Percentiles rank a stretch among this genome's conserved stretches.
These are phyloP conservation scores for Xylaria sp. DNA, from an alignment of 2,329 filamentous ascomycete genomes.

Conservation along the genomic window DNA sequence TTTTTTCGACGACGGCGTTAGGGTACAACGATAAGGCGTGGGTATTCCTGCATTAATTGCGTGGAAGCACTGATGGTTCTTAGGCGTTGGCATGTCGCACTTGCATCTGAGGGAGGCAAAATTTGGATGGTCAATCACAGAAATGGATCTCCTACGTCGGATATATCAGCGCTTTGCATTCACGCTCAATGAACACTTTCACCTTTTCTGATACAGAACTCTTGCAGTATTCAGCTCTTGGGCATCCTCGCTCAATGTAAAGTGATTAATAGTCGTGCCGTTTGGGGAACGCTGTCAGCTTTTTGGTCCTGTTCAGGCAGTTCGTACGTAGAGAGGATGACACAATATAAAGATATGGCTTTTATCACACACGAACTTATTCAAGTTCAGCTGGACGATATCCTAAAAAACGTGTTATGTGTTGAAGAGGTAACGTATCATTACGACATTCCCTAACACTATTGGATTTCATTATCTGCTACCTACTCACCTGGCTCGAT, in stretches of 20 bases:
- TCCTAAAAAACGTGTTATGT: neutral
- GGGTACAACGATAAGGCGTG: conserved; percentile 15
- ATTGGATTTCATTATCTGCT: neutral
- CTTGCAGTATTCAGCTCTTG: neutral
- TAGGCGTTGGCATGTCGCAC: conserved; percentile 36
- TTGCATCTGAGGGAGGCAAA: conserved; percentile 34
- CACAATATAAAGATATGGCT: neutral
- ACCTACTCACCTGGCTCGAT: too few species aligned
- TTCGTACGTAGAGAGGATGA: neutral
- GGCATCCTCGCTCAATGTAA: neutral
- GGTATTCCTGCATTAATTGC: conserved; percentile 16
- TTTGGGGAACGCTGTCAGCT: neutral
- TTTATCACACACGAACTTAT: neutral
- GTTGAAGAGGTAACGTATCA: neutral
- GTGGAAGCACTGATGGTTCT: conserved; percentile 10
- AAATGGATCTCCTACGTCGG: conserved; percentile 9
- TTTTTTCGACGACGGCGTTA: conserved; percentile 28
- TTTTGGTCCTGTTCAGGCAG: neutral
- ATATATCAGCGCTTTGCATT: conserved; percentile 29
- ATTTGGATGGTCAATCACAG: conserved; percentile 10
- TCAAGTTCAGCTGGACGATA: too few species aligned
- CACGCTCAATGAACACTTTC: conserved; percentile 9
- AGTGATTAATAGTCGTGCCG: neutral
- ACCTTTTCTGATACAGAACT: neutral
- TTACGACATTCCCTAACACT: neutral